Evolutionary conservation across 495 filamentous ascomycete genomes (phyloP), one percentile per base, ranked within the genome.

Genomic region (Penicillium lividum): DNA sequence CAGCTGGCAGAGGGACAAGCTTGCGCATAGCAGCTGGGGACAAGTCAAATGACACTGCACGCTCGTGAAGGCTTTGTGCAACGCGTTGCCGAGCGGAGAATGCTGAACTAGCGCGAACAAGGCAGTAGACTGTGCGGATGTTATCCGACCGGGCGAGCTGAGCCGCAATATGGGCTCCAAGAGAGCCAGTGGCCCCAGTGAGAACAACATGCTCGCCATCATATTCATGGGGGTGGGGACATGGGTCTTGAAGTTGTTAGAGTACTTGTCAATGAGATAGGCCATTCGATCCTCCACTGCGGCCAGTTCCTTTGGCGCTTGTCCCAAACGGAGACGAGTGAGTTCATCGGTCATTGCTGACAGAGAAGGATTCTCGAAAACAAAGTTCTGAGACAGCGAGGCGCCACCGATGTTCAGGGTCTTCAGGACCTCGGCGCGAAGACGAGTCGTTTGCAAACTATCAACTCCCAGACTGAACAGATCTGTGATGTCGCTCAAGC

Each of bases 161-260:
- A 51, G 73, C 48, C 1, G 85, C 77, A 13, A 88, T 71, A 53
- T 86, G 80, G 3, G 79, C 75, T 5, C 85, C 85, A 5, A 89
- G 71, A 1, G 81, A 75, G 1, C 85, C 85, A n/a, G 85, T 89
- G n/a, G 79, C 82, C n/a, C 85, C 85, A 1, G 85, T 87, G 9
- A 88, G 59, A 57, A 70, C 47, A 53, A 72, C 43, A 46, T 68
- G 51, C 51, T 66, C 48, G 31, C 56, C 63, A 51, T 68, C 45
- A 28, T 52, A n/a, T 4, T 49, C 52, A 29, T 57, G 51, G 51
- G 40, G 36, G 75, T 64, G 6, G 61, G 56, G 36, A 61, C 60
- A 56, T 77, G 69, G 27, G 62, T 7, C 51, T 79, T 50, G 45
- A 76, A 59, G 54, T 69, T 22, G 15, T 42, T 31, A 31, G 61